Base-by-base conservation (phyloP, 2,329 filamentous ascomycete species). In the Trematosphaeria pertusa region DNA sequence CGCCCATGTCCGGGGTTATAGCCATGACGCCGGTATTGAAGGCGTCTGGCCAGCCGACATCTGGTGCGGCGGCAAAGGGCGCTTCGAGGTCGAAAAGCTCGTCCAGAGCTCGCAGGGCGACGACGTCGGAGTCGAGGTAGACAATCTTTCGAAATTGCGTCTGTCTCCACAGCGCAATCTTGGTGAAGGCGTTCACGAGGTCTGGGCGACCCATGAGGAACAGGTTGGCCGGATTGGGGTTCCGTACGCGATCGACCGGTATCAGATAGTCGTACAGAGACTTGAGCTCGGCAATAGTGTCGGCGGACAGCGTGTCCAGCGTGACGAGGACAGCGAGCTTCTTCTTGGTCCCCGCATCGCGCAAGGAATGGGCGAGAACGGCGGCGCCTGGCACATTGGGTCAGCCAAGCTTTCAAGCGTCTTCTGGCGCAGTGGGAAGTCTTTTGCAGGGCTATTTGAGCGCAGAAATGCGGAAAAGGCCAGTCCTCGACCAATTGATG, bases 21-120 rank as follows among this genome's bases (percentile, higher is more conserved):
- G 91, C 91, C 91, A 99, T 95, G 61, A 99, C 85, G 64, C 94
- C 94, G n/a, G 89, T 91, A 75, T 99, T 99, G 84, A 97, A 97
- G 51, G 92, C 83, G 75, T 99, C 94, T 24, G 94, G 94, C 94
- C 94, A 99, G 59, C 94, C 94, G 62, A 97, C 91, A 72, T 99
- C 94, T 22, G 94, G 92, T 9, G 89, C 91, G 2, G 94, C 85
- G 19, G 85, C 84, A 59, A 88, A 87, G 19, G 76, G 62, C 24
- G 78, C 78, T 9, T 82, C 75, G 32, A 85, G 70, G 14, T 86
- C 81, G 67, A 99, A 95, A 44, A 99, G 85, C 80, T 99, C 94
- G 64, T 99, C 93, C 3, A 93, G 89, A 24, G 92, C 91, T 59
- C 91, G 82, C 53, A 96, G 83, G 21, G 90, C 89, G n/a, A 99